phyloP scores from a whole-genome alignment of 495 filamentous ascomycete species.

The Massariosphaeria phaeospora region DNA sequence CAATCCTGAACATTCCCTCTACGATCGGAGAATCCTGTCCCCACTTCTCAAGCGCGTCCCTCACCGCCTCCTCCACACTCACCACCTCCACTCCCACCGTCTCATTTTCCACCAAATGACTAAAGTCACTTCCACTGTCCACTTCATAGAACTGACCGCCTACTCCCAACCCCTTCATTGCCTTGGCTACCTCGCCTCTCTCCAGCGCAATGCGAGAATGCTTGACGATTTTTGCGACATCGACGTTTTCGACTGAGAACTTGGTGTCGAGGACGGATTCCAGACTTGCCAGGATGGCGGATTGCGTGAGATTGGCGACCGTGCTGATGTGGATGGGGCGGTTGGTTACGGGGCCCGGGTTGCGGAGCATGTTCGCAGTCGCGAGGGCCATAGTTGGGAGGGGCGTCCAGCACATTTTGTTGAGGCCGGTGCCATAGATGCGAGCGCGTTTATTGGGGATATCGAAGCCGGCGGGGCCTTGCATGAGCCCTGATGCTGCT shows the following conservation, averaged over 20 bases:
- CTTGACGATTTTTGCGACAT: conserved; percentile 29
- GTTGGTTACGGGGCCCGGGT: conserved; percentile 20
- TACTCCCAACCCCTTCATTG: conserved; percentile 21
- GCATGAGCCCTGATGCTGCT: conserved; percentile 25
- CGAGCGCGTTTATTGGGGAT: conserved; percentile 14
- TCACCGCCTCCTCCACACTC: conserved; percentile 27
- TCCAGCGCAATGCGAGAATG: conserved; percentile 31
- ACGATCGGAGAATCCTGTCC: conserved; percentile 18
- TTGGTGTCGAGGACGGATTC: conserved; percentile 19
- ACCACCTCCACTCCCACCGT: conserved; percentile 20
- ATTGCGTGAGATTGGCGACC: conserved; percentile 23
- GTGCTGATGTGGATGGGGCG: conserved; percentile 25
- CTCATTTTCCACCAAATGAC: conserved; percentile 25
- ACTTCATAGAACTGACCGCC: conserved; percentile 26
- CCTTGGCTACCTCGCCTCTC: conserved; percentile 23
- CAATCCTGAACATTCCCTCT: conserved; percentile 14
- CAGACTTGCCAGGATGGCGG: conserved; percentile 19
- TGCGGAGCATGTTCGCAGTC: conserved; percentile 22
- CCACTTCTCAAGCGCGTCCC: conserved; percentile 15
- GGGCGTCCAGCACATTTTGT: conserved; percentile 27
- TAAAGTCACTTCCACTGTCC: conserved; percentile 10
- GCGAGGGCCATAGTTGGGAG: conserved; percentile 18
- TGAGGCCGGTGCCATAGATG: conserved; percentile 29
- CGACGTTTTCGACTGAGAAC: conserved; percentile 21
- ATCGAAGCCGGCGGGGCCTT: conserved; percentile 30